phyloP scores from a whole-genome alignment of 495 filamentous ascomycete species.

The Annulohypoxylon moriforme region DNA sequence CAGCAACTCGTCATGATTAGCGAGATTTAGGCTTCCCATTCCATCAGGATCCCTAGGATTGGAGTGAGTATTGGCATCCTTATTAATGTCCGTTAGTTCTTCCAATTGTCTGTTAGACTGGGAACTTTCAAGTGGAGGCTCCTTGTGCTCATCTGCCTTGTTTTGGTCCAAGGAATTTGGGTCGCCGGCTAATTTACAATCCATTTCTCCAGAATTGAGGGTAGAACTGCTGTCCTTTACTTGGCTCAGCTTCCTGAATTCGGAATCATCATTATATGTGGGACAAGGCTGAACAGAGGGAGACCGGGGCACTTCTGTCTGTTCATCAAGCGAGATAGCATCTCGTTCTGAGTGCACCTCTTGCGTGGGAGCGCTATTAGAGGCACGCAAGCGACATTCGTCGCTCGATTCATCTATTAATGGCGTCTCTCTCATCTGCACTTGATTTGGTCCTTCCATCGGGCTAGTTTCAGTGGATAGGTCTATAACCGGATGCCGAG shows the following conservation, averaged over 20 bases:
- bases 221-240: not conserved
- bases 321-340: constrained; percentile 1
- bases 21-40: not conserved
- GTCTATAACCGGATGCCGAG: constrained; percentile 23
- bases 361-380: not conserved
- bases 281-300: not conserved
- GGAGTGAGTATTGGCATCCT: not conserved
- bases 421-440: constrained; percentile 23
- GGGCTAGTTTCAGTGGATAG: constrained; percentile 18
- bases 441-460: constrained; percentile 20
- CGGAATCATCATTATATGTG: not conserved
- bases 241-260: not conserved
- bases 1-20: constrained; percentile 9
- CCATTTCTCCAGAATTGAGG: not conserved
- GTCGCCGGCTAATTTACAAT: constrained; percentile 6
- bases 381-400: not conserved
- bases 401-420: constrained; percentile 7
- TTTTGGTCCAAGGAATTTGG: not conserved
- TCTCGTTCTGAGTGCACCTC: not conserved
- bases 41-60: constrained; percentile 1
- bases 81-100: constrained; percentile 4
- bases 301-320: constrained; percentile 8
- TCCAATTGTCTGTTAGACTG: constrained; percentile 9
- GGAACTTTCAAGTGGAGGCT: constrained; percentile 7
- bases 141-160: not conserved